A percentile compares a stretch with the other conserved stretches of the same genome.
Conservation (phyloP, 1,139 yeast species). For the Suhomyces yuchorum region DNA sequence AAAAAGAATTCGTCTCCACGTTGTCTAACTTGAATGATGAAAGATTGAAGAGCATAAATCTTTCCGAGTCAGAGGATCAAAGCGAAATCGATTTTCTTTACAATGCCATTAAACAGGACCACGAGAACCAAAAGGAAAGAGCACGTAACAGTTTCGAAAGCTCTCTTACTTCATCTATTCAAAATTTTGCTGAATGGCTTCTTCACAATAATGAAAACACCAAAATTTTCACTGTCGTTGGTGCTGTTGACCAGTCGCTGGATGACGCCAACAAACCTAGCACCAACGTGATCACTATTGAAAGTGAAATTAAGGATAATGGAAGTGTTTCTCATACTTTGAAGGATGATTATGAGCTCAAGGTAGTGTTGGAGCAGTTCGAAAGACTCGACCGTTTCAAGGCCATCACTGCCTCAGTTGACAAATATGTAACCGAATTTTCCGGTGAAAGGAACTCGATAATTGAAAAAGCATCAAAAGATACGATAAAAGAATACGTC, state of each 20-base stretch:
- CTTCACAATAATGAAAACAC: constrained; percentile 18
- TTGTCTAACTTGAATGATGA: constrained; percentile 30
- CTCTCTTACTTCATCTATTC: constrained; percentile 15
- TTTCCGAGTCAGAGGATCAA: constrained; percentile 17
- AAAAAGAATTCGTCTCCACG: constrained; percentile 24
- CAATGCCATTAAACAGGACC: constrained; percentile 29
- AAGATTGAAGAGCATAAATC: constrained; percentile 27
- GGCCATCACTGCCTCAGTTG: constrained; percentile 6
- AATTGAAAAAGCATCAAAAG: neutral
- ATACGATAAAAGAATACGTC: constrained; percentile 10
- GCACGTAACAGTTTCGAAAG: constrained; percentile 15
- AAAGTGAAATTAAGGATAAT: constrained; percentile 5
- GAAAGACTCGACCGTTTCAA: constrained; percentile 9
- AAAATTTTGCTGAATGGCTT: constrained; percentile 24
- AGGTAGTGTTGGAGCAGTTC: constrained; percentile 4
- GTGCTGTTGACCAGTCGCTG: neutral
- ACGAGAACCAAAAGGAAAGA: constrained; percentile 20
- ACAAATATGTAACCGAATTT: constrained; percentile 1
- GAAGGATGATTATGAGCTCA: neutral
- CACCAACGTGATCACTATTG: neutral
- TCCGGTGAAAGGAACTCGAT: neutral
- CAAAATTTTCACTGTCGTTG: constrained; percentile 8
- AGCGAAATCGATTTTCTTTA: constrained; percentile 31
- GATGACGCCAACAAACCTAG: constrained; percentile 6
- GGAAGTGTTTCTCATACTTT: neutral